Conservation (phyloP, 1,284 basidiomycete species). For the Anthracocystis panici-leucophaei region DNA sequence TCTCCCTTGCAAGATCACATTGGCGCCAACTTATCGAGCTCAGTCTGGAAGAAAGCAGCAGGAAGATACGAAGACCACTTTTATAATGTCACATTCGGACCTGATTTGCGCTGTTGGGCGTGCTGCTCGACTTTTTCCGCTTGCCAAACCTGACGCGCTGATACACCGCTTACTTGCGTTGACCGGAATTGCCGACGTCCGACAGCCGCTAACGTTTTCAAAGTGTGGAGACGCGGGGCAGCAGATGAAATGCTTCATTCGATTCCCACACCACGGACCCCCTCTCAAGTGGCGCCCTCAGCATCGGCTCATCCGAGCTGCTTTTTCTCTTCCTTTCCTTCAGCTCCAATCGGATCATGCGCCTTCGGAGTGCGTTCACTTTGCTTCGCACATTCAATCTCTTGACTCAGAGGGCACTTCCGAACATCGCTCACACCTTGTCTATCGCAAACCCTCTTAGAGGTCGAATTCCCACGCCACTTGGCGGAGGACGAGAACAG, state of each 20-base stretch:
- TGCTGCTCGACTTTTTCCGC: neutral
- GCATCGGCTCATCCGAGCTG: constrained; percentile 14
- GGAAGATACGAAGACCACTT: neutral
- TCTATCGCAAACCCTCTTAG: neutral
- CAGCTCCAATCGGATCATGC: constrained; percentile 17
- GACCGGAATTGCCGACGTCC: constrained; percentile 33
- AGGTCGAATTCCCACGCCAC: constrained; percentile 24
- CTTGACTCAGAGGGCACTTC: constrained; percentile 8
- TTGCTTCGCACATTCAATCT: constrained; percentile 16
- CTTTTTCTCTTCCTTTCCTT: neutral
- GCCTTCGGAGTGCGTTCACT: constrained; percentile 14
- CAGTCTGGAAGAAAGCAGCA: neutral
- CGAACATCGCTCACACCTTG: constrained; percentile 7
- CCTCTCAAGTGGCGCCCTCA: constrained; percentile 1
- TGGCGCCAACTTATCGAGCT: neutral
- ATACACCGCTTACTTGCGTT: constrained; percentile 15
- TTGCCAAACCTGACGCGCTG: neutral
- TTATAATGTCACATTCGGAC: neutral
- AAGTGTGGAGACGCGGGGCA: constrained; percentile 7
- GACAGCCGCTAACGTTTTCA: neutral
- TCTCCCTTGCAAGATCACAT: neutral
- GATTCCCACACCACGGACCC: constrained; percentile 2
- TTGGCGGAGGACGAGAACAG: too few species aligned
- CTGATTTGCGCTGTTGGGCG: constrained; percentile 6
- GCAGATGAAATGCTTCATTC: neutral